Conservation (phyloP, 1,284 basidiomycete genomes). For the Cutaneotrichosporon dermatis region DNA sequence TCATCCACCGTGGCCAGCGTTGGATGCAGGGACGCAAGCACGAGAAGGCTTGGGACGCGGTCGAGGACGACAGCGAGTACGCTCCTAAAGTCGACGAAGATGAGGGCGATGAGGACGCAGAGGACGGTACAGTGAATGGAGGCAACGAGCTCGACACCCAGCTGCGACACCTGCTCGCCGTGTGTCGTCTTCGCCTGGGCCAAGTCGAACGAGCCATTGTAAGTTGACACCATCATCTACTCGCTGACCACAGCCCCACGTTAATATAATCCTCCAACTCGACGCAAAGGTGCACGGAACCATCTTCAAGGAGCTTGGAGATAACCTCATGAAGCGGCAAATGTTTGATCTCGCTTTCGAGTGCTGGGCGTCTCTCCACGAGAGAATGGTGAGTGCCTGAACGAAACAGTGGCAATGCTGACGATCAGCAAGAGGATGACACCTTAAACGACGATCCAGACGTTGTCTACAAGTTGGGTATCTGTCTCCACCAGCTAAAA, state of each 20-base stretch:
- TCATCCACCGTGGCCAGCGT: constrained; percentile 70
- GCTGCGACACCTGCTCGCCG: constrained; percentile 76
- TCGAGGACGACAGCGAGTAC: constrained; percentile 83
- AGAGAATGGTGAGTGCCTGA: constrained; percentile 49
- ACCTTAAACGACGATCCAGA: constrained; percentile 21
- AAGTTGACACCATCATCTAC: constrained; percentile 21
- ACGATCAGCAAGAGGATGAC: not conserved
- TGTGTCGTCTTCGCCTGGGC: constrained; percentile 75
- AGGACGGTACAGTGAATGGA: constrained; percentile 36
- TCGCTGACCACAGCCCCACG: constrained; percentile 61
- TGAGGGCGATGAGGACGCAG: constrained; percentile 43
- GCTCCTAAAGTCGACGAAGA: constrained; percentile 48
- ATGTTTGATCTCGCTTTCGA: constrained; percentile 68
- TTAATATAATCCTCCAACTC: constrained; percentile 63
- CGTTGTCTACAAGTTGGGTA: constrained; percentile 56
- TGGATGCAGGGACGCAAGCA: constrained; percentile 82
- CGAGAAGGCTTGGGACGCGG: constrained; percentile 69
- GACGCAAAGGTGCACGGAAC: constrained; percentile 71
- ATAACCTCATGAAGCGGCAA: constrained; percentile 71
- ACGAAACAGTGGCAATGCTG: not conserved
- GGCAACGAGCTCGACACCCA: constrained; percentile 68
- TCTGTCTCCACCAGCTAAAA: constrained; percentile 68
- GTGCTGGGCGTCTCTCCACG: constrained; percentile 70
- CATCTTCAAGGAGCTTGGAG: constrained; percentile 75
- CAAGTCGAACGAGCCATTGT: constrained; percentile 79